These are phyloP conservation scores for Calocybe gangraenosa DNA, from an alignment of 768 basidiomycete species.

Conservation along the genomic window DNA sequence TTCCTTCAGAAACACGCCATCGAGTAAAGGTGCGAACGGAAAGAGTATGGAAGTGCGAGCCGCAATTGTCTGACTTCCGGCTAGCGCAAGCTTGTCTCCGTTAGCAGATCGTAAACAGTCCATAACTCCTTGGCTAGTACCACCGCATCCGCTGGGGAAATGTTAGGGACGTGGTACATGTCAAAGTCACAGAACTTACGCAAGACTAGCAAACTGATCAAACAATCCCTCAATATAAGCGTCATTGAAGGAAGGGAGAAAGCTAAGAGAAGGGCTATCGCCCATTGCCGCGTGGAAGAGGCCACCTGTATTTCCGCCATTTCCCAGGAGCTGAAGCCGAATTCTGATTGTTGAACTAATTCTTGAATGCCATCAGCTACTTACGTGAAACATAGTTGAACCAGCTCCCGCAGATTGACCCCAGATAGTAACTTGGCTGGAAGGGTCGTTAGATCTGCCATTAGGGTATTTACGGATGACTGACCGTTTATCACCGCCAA, in stretches of 20 bases:
- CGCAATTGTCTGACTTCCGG: constrained; percentile 26
- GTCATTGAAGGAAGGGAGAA: constrained; percentile 27
- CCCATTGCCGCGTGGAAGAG: constrained; percentile 40
- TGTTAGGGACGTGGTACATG: background rate
- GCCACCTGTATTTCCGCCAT: constrained; percentile 32
- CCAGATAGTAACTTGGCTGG: constrained; percentile 38
- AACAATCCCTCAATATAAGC: constrained; percentile 32
- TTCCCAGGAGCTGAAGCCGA: constrained; percentile 28
- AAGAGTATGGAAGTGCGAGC: constrained; percentile 30
- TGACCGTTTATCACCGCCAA: constrained; percentile 34
- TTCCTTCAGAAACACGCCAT: constrained; percentile 28
- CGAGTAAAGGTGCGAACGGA: constrained; percentile 35
- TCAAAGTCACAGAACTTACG: constrained; percentile 22
- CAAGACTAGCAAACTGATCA: constrained; percentile 28
- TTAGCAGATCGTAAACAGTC: constrained; percentile 29
- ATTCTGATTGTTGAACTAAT: background rate
- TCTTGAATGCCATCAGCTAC: constrained; percentile 2
- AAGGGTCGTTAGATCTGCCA: background rate
- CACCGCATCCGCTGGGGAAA: constrained; percentile 20
- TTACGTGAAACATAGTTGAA: constrained; percentile 37
- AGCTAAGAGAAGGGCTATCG: constrained; percentile 39
- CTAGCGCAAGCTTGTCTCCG: constrained; percentile 24
- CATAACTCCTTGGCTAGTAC: constrained; percentile 18
- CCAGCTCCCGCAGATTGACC: constrained; percentile 40
- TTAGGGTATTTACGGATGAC: background rate